A percentile compares a stretch with the other conserved stretches of the same genome.
Conservation (phyloP, 768 basidiomycete genomes). For the Tricholoma matsutake region DNA sequence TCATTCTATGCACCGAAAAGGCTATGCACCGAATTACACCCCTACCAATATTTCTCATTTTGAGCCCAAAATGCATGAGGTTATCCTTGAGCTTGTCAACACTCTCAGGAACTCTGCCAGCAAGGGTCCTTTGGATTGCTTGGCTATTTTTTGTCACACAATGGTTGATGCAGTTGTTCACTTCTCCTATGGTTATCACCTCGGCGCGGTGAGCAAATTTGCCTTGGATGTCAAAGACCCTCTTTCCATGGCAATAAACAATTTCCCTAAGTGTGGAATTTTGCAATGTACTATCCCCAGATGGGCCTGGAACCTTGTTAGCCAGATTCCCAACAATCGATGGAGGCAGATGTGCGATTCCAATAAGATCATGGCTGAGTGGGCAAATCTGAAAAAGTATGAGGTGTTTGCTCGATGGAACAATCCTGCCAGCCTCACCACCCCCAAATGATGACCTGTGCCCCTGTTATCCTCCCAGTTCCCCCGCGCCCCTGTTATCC, state of each 20-base stretch:
- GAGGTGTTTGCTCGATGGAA: no score
- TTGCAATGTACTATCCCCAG: constrained; percentile 69
- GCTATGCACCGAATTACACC: constrained; percentile 72
- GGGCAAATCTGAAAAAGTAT: no score
- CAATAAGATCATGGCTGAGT: constrained; percentile 77
- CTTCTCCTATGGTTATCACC: constrained; percentile 67
- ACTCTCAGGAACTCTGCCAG: constrained; percentile 57
- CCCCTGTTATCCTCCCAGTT: no score
- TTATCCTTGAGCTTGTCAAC: constrained; percentile 57
- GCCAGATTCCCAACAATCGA: constrained; percentile 63
- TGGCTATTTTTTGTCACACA: constrained; percentile 70
- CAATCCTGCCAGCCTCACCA: no score
- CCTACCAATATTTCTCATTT: constrained; percentile 62
- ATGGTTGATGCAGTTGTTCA: constrained; percentile 73
- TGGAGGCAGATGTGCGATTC: constrained; percentile 76
- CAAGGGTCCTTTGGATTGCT: constrained; percentile 61
- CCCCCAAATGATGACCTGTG: no score
- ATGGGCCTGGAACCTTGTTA: constrained; percentile 72
- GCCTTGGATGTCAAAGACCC: constrained; percentile 61
- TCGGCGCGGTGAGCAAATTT: constrained; percentile 72
- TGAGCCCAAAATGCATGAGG: constrained; percentile 68
- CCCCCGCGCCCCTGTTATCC: no score
- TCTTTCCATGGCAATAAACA: constrained; percentile 69
- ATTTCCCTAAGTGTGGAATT: constrained; percentile 78
- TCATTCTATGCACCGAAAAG: constrained; percentile 70